Base-by-base conservation (phyloP, 2,329 filamentous ascomycete species). In the Fusarium pseudocircinatum region DNA sequence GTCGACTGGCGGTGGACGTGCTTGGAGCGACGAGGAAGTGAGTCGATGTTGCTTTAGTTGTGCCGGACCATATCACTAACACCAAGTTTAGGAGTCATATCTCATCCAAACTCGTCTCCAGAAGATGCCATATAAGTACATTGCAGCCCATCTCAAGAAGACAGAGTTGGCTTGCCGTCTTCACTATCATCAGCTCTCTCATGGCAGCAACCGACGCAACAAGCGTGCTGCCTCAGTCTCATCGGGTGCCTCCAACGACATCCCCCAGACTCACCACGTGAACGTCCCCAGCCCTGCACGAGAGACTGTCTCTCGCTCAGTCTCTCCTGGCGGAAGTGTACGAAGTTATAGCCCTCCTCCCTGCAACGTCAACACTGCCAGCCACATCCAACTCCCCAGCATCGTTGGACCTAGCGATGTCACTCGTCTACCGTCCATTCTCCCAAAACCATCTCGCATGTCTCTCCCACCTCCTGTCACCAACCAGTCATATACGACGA, bases 121-220 rank as follows among this genome's bases (percentile, higher is more conserved):
- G 79, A 96, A 96, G 84, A 94, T 96, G 91, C 94, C 94, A 2
- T 96, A 96, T 84, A 96, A 96, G 87, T 93, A 96, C 81, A 96
- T 96, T 80, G 94, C 94, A 66, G 90, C 92, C 67, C 92, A 95
- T 77, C 85, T 96, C 75, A 94, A 95, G 84, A 97, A 96, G 86
- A 96, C 94, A 2, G 94, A 96, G 84, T 87, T 96, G 67, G 94
- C 94, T 53, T 97, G 94, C 84, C 93, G 94, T 72, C 88, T 97
- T 71, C 94, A 96, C 83, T 96, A 94, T 81, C 94, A 97, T 79
- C 94, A 96, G 79, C 88, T 96, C 72, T 94, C 92, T 73, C 93
- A 95, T 80, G 93, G 93, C 66, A 94, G 89, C 85, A 94, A 93
- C 84, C 91, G 93, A 77, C 92, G 93, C 81, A 94, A 94, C 81